Evolutionary conservation across 2,329 filamentous ascomycete genomes (phyloP).

Genomic region (Pezicula radicicola): DNA sequence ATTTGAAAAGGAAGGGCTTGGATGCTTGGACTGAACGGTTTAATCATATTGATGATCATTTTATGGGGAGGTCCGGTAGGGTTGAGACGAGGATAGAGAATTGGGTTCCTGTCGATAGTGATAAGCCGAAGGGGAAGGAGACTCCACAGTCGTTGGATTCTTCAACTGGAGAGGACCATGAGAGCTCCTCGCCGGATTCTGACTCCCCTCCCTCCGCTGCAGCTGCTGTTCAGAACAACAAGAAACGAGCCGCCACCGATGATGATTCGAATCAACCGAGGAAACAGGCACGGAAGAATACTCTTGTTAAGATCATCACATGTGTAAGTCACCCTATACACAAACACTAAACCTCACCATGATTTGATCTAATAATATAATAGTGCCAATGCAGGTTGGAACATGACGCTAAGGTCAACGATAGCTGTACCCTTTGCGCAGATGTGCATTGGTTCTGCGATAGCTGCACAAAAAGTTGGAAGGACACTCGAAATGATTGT

Average conservation of each 20-base stretch:
- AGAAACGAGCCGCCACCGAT: background rate
- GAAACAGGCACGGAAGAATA: background rate
- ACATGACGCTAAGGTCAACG: background rate
- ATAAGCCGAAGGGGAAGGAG: conserved; percentile 13
- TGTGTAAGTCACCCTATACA: conserved; percentile 15
- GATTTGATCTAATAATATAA: background rate
- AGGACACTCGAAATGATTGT: background rate
- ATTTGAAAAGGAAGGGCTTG: conserved; percentile 35
- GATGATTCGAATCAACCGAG: background rate
- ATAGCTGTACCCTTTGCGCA: background rate
- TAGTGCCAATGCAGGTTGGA: background rate
- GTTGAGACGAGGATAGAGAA: conserved; percentile 45
- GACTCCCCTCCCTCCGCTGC: background rate
- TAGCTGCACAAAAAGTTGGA: conserved; percentile 9
- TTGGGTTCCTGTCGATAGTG: conserved; percentile 42
- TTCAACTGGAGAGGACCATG: background rate
- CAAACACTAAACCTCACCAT: background rate
- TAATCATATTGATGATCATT: conserved; percentile 73
- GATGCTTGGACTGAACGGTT: conserved; percentile 57
- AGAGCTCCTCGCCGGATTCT: conserved; percentile 1
- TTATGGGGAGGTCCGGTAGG: conserved; percentile 45
- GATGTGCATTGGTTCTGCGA: background rate
- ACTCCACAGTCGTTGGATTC: conserved; percentile 2
- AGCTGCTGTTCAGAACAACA: background rate
- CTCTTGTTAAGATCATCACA: background rate